phyloP scores from a whole-genome alignment of 176 grass and related monocot genomes.

The Phoenix roebelenii region DNA sequence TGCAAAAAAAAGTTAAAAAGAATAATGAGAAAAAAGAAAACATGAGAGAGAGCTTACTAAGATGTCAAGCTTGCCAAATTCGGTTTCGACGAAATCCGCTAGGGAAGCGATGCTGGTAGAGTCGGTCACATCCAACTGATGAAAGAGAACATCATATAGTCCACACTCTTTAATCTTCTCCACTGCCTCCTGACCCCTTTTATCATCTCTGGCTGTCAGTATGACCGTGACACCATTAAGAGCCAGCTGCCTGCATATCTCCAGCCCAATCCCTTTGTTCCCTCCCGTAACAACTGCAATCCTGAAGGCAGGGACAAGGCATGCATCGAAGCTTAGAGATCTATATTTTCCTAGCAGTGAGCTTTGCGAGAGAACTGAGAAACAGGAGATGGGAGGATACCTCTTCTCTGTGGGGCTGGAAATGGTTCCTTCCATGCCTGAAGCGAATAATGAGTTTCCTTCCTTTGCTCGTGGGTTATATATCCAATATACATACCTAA shows the following conservation, averaged over 20 bases:
- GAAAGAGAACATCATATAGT: slow-evolving; percentile 38
- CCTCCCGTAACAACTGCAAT: slow-evolving; percentile 63
- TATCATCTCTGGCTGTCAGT: slow-evolving; percentile 61
- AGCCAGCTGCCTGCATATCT: slow-evolving; percentile 50
- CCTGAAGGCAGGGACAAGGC: slow-evolving; percentile 3
- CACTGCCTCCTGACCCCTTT: slow-evolving; percentile 24
- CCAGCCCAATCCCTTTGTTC: slow-evolving; percentile 55
- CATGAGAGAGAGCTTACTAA: slow-evolving; percentile 23
- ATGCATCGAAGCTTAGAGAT: too few species aligned
- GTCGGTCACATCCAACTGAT: slow-evolving; percentile 54
- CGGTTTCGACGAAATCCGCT: slow-evolving; percentile 20
- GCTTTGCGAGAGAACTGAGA: too few species aligned
- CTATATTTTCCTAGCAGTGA: too few species aligned
- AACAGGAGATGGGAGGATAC: too few species aligned
- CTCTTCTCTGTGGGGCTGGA: too few species aligned
- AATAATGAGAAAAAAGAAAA: too few species aligned
- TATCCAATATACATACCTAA: too few species aligned
- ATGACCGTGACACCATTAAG: slow-evolving; percentile 35
- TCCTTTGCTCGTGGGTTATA: too few species aligned
- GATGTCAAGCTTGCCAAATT: slow-evolving; percentile 55
- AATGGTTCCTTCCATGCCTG: too few species aligned
- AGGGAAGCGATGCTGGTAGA: slow-evolving; percentile 25
- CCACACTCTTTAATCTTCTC: slow-evolving; percentile 26
- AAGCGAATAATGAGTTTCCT: too few species aligned
- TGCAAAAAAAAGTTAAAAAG: too few species aligned